Evolutionary conservation across 1,284 basidiomycete genomes (phyloP).

Genomic region (Moniliophthora roreri): DNA sequence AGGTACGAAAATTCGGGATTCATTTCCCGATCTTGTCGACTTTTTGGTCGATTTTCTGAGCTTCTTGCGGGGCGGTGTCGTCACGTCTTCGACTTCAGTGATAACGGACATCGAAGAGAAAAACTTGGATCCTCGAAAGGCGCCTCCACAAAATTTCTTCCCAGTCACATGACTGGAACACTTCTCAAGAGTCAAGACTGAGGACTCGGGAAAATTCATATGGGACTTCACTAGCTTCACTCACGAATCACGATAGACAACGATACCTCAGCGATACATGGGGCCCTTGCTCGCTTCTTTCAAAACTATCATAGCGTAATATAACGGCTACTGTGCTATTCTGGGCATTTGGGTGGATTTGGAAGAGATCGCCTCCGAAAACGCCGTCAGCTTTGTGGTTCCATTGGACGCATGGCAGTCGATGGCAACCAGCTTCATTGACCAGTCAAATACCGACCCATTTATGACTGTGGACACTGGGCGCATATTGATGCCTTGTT

Average conservation of each 20-base stretch:
- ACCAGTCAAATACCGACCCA: neutral
- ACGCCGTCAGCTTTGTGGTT: too few relatives aligned
- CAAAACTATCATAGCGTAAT: too few relatives aligned
- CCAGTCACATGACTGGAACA: constrained; percentile 13
- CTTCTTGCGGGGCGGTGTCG: constrained; percentile 43
- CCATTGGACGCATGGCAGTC: too few relatives aligned
- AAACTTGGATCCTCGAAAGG: neutral
- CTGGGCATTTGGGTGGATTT: too few relatives aligned
- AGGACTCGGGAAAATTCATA: too few relatives aligned
- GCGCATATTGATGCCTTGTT: neutral
- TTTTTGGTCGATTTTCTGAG: constrained; percentile 19
- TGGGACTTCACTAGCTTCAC: too few relatives aligned
- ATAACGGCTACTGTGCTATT: too few relatives aligned
- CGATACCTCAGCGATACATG: too few relatives aligned
- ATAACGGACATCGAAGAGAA: constrained; percentile 7
- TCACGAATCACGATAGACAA: too few relatives aligned
- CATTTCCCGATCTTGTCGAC: constrained; percentile 21
- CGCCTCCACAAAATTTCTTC: constrained; percentile 1
- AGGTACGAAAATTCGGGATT: constrained; percentile 82
- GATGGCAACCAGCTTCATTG: neutral
- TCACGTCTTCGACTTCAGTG: constrained; percentile 22
- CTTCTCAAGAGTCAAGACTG: too few relatives aligned
- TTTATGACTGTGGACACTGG: neutral
- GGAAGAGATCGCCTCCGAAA: too few relatives aligned
- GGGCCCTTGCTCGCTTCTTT: too few relatives aligned